Conservation (phyloP, 257 asterid genomes). For the Capsicum pubescens region DNA sequence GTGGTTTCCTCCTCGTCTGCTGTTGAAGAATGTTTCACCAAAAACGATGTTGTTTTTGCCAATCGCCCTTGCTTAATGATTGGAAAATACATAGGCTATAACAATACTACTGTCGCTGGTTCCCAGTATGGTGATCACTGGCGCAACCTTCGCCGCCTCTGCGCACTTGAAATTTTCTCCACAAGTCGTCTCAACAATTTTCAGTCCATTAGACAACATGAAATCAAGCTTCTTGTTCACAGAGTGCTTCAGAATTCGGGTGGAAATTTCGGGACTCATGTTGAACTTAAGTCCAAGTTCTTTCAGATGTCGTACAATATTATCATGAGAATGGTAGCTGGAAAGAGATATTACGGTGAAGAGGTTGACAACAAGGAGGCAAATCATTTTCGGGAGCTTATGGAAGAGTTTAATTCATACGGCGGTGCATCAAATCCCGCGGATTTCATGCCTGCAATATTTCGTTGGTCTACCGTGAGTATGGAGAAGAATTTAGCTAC, state of each 20-base stretch:
- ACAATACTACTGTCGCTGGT: constrained; percentile 39
- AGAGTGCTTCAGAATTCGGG: constrained; percentile 28
- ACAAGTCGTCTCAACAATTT: constrained; percentile 52
- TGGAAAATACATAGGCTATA: constrained; percentile 57
- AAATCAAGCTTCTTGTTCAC: constrained; percentile 32
- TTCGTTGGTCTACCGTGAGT: constrained; percentile 27
- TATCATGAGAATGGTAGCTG: constrained; percentile 69
- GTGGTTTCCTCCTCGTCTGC: constrained; percentile 49
- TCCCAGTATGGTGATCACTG: constrained; percentile 61
- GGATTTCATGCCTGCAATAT: constrained; percentile 44
- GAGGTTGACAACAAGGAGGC: constrained; percentile 48
- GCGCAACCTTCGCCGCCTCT: constrained; percentile 63
- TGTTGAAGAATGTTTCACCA: constrained; percentile 68
- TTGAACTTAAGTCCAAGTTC: constrained; percentile 41
- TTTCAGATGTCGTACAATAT: constrained; percentile 50
- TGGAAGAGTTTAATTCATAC: constrained; percentile 35
- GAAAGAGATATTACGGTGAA: constrained; percentile 56
- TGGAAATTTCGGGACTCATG: constrained; percentile 12
- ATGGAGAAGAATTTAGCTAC: constrained; percentile 44
- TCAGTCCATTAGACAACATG: constrained; percentile 45
- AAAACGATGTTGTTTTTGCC: constrained; percentile 60
- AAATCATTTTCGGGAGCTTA: constrained; percentile 40
- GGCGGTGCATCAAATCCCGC: constrained; percentile 41
- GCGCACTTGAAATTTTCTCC: constrained; percentile 53
- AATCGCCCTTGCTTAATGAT: constrained; percentile 47